Conservation (phyloP, 768 basidiomycete species). For the Mycena kentingensis region DNA sequence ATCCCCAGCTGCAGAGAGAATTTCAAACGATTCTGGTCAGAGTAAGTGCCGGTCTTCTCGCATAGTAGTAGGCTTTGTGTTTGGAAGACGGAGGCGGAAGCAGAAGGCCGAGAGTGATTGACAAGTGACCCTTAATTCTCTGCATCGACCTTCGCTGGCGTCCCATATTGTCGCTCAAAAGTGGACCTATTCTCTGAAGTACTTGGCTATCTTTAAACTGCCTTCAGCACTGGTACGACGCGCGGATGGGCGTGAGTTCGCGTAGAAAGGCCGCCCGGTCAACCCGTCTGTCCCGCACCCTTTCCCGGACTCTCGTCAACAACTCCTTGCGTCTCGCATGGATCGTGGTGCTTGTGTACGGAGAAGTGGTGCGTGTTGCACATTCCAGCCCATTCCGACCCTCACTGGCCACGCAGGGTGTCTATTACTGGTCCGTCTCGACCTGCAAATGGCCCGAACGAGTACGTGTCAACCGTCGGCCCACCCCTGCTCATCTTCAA, state of each 20-base stretch:
- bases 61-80: too few relatives aligned
- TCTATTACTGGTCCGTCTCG: conserved; percentile 59
- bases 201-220: conserved; percentile 1
- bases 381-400: not conserved
- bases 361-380: conserved; percentile 43
- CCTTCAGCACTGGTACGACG: conserved; percentile 3
- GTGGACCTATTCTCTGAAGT: not conserved
- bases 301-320: conserved; percentile 35
- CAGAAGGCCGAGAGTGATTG: too few relatives aligned
- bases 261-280: conserved; percentile 19
- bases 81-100: too few relatives aligned
- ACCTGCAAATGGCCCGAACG: conserved; percentile 61
- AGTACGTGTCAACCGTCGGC: conserved; percentile 17
- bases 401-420: conserved; percentile 30
- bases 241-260: conserved; percentile 22
- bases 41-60: not conserved
- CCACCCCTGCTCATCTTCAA: conserved; percentile 5
- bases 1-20: not conserved
- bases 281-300: conserved; percentile 15
- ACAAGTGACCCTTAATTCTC: too few relatives aligned
- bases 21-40: not conserved
- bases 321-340: conserved; percentile 53
- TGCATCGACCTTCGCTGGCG: too few relatives aligned
- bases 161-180: not conserved
- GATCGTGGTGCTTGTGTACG: conserved; percentile 63